Conservation (phyloP, 352 stramenopile genomes). For the Pythium rhizo-oryzae region DNA sequence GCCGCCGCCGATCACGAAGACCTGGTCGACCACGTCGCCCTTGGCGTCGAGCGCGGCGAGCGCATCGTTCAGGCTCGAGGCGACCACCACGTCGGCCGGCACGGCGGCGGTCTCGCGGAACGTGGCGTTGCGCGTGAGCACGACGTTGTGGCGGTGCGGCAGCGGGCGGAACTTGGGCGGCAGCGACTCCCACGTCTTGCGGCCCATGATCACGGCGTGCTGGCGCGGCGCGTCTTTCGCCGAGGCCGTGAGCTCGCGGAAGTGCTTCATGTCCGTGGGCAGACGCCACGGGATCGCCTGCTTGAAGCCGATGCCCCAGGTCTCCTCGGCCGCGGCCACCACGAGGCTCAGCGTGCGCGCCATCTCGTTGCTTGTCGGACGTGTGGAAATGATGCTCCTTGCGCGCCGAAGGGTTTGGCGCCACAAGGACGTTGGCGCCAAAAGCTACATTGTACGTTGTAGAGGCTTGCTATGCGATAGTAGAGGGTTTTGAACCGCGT, state of each 20-base stretch:
- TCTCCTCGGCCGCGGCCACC: slow-evolving; percentile 84
- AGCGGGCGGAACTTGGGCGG: slow-evolving; percentile 96
- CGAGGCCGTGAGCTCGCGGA: slow-evolving; percentile 92
- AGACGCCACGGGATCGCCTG: slow-evolving; percentile 95
- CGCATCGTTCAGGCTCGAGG: slow-evolving; percentile 90
- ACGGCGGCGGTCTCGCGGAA: slow-evolving; percentile 47
- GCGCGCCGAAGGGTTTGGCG: neutral
- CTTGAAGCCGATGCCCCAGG: slow-evolving; percentile 87
- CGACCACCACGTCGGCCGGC: slow-evolving; percentile 85
- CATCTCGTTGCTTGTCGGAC: slow-evolving; percentile 8
- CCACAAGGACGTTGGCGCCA: neutral
- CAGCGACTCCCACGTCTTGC: slow-evolving; percentile 99
- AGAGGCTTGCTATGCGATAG: neutral
- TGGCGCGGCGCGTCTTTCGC: neutral
- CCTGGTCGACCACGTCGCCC: slow-evolving; percentile 81
- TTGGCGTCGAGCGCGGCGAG: slow-evolving; percentile 79
- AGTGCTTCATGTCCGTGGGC: slow-evolving; percentile 96
- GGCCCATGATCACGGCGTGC: slow-evolving; percentile 99
- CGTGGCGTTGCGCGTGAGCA: slow-evolving; percentile 89
- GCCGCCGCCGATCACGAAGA: slow-evolving; percentile 98
- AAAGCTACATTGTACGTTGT: neutral
- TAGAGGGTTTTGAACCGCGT: neutral
- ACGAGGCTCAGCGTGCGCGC: slow-evolving; percentile 65
- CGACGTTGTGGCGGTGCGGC: slow-evolving; percentile 94
- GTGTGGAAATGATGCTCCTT: neutral